These are phyloP conservation scores for Eucalyptus sideroxylon DNA, from an alignment of 345 rosid genomes.

Conservation along the genomic window DNA sequence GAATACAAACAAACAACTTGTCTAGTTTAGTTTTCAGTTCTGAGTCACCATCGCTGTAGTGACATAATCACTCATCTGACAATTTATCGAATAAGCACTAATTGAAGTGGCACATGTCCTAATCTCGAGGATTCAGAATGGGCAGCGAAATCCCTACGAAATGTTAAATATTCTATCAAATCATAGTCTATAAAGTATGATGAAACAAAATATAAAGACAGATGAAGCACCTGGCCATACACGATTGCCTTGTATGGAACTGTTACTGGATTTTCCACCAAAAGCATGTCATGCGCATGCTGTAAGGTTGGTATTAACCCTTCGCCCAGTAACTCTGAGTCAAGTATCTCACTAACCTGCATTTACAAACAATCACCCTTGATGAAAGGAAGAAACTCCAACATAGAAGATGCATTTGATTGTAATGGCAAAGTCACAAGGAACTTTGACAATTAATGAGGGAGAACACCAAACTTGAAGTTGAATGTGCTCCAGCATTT, in stretches of 20 bases:
- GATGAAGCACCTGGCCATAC: constrained; percentile 63
- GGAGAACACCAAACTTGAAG: not conserved
- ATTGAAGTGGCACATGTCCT: not conserved
- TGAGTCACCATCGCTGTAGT: not conserved
- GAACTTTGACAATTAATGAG: not conserved
- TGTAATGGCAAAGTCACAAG: not conserved
- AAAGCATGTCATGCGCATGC: constrained; percentile 75
- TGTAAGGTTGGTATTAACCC: constrained; percentile 89
- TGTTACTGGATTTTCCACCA: constrained; percentile 64
- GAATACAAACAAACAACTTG: not conserved
- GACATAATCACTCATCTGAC: not conserved
- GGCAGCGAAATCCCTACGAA: not conserved
- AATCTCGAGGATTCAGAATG: not conserved
- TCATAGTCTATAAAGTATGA: not conserved
- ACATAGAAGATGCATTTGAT: not conserved
- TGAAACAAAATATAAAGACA: not conserved
- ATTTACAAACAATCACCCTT: not conserved
- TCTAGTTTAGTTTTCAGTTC: not conserved
- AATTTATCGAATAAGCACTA: not conserved
- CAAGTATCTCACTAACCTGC: constrained; percentile 93
- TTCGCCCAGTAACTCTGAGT: constrained; percentile 92
- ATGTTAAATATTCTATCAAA: not conserved
- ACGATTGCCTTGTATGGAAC: constrained; percentile 77
- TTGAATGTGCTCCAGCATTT: not conserved
- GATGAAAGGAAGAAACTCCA: not conserved